These are phyloP conservation scores for Globisporangium nagaii DNA, from an alignment of 352 stramenopile genomes.

Conservation along the genomic window DNA sequence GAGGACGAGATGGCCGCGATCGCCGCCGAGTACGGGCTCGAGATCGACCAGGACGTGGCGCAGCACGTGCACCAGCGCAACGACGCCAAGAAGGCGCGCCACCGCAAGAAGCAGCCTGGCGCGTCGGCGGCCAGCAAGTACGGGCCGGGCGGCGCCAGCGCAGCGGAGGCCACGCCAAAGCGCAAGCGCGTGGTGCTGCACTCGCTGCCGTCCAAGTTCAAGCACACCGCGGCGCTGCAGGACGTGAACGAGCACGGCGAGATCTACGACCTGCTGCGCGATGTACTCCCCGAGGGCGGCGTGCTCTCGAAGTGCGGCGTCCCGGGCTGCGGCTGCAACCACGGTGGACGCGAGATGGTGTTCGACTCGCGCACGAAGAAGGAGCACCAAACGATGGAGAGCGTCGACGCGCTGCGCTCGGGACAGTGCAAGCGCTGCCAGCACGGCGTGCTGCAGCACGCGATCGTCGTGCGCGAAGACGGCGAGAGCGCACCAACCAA, in stretches of 20 bases:
- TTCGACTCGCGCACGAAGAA: conserved; percentile 17
- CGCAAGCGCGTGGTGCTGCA: conserved; percentile 14
- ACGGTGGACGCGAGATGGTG: conserved; percentile 31
- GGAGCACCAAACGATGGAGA: conserved; percentile 14
- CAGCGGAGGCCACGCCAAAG: not conserved
- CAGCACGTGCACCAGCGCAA: conserved; percentile 47
- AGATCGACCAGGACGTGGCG: conserved; percentile 64
- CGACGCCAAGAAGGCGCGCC: conserved; percentile 40
- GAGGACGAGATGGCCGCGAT: conserved; percentile 82
- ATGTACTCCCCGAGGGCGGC: conserved; percentile 52
- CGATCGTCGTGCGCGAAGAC: conserved; percentile 38
- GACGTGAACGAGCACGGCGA: conserved; percentile 32
- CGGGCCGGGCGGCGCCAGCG: not conserved
- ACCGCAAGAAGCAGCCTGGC: conserved; percentile 29
- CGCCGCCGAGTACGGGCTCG: conserved; percentile 70
- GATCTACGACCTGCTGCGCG: conserved; percentile 30
- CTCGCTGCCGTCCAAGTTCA: conserved; percentile 9
- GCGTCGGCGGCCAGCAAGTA: conserved; percentile 14
- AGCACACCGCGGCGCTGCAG: conserved; percentile 9
- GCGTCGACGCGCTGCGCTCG: conserved; percentile 23
- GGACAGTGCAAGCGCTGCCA: conserved; percentile 58
- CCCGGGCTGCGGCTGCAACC: conserved; percentile 52
- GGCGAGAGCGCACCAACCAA: conserved; percentile 13
- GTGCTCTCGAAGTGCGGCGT: conserved; percentile 47
- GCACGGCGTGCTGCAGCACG: conserved; percentile 66